phyloP scores from a whole-genome alignment of 2,329 filamentous ascomycete species.

The Pseudogymnoascus sp. region DNA sequence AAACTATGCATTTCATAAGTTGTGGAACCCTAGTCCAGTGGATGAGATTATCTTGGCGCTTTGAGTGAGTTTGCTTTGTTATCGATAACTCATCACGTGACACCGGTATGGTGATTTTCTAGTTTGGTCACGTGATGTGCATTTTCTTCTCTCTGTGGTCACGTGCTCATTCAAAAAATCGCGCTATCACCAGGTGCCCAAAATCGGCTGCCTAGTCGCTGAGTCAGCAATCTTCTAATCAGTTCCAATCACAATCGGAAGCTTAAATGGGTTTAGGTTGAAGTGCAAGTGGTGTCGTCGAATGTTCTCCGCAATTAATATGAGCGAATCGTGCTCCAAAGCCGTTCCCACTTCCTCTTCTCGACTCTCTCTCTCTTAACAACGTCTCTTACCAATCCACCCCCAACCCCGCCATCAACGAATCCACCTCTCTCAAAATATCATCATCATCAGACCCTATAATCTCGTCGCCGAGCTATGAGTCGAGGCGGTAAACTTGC shows the following conservation, averaged over 20 bases:
- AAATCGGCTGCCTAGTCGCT: neutral
- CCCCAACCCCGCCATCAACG: slow-evolving; percentile 2
- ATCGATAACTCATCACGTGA: neutral
- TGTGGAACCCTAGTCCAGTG: neutral
- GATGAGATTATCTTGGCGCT: neutral
- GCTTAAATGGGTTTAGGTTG: slow-evolving; percentile 4
- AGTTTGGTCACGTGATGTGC: no score
- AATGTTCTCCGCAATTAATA: slow-evolving; percentile 5
- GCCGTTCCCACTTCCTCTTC: neutral
- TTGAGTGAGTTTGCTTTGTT: neutral
- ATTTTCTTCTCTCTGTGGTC: neutral
- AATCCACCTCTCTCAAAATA: neutral
- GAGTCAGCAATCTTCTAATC: neutral
- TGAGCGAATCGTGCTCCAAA: slow-evolving; percentile 5
- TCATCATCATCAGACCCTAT: slow-evolving; percentile 2
- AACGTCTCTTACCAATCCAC: neutral
- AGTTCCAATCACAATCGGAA: slow-evolving; percentile 7
- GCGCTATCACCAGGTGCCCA: neutral
- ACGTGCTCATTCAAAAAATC: neutral
- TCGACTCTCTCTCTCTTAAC: slow-evolving; percentile 3
- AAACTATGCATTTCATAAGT: neutral
- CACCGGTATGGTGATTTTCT: no score
- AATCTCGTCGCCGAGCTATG: slow-evolving; percentile 59
- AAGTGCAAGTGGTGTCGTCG: neutral
- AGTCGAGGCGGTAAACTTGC: slow-evolving; percentile 94